These are phyloP conservation scores for Apiotrichum akiyoshidainum DNA, from an alignment of 1,284 basidiomycete genomes.

Conservation along the genomic window DNA sequence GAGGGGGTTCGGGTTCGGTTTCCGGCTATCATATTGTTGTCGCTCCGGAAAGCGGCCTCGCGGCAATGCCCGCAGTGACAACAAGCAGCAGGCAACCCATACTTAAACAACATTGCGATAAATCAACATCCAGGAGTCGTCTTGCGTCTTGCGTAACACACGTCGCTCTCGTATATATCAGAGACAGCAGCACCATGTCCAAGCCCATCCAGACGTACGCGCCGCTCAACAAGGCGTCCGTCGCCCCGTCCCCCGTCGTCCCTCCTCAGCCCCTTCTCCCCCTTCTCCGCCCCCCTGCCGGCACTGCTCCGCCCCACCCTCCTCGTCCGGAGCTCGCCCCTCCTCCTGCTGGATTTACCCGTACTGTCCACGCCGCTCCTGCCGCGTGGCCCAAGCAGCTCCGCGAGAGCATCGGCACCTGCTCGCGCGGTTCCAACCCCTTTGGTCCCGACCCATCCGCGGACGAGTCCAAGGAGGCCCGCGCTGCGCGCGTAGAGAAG, in stretches of 20 bases:
- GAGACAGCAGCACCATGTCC: background rate
- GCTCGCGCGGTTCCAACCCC: constrained; percentile 21
- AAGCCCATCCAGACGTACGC: background rate
- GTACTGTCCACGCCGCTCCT: constrained; percentile 62
- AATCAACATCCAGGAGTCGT: too few species aligned
- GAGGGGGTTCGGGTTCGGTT: too few species aligned
- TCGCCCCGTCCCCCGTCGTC: constrained; percentile 5
- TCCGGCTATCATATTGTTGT: too few species aligned
- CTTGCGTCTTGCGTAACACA: too few species aligned
- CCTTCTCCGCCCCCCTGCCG: constrained; percentile 6
- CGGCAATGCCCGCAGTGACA: too few species aligned
- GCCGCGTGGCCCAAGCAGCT: constrained; percentile 11
- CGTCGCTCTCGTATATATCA: too few species aligned
- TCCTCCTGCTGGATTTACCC: constrained; percentile 48
- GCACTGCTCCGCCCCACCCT: constrained; percentile 14
- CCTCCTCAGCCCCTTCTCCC: background rate
- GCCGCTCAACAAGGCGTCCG: background rate
- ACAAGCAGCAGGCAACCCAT: too few species aligned
- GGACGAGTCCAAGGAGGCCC: constrained; percentile 29
- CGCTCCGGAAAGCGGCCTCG: too few species aligned
- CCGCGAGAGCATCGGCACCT: constrained; percentile 30
- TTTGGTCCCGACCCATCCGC: constrained; percentile 15
- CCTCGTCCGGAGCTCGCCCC: constrained; percentile 27
- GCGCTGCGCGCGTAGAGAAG: constrained; percentile 31
- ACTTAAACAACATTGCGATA: too few species aligned